Base-by-base conservation (phyloP, 2,329 filamentous ascomycete species). In the Neonectria coccinea region DNA sequence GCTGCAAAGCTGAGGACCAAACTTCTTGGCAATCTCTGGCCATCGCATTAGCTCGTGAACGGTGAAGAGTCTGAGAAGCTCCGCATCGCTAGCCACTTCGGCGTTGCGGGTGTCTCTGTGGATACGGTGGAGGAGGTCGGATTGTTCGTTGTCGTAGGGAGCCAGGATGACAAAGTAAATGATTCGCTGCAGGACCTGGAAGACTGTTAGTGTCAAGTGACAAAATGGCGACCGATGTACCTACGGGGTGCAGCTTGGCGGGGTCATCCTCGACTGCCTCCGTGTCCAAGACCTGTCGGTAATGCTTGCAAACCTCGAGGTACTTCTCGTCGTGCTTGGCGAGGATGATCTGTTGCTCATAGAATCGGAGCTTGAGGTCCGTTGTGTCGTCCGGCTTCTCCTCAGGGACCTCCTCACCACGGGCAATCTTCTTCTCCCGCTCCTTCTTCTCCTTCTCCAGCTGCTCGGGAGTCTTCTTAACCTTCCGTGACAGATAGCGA, bases 311-410 rank as follows among this genome's bases (percentile, higher is more conserved):
- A 36, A 91, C 95, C 68, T 98, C 95, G 36, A 99, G 89, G 76
- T 99, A 99, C 81, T 97, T 97, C 83, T 94, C 89, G 70, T 99
- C 96, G 75, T 99, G 94, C 86, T 97, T 98, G 61, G 96, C 93
- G 57, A 99, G 85, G 51, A 89, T 91, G 76, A 99, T 97, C 82
- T 99, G 96, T 79, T 98, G 96, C 82, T 97, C 94, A 82, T 97
- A 99, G 83, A 94, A 99, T 70, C 89, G 89, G 72, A 99, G 86
- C 86, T 99, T 99, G 71, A 99, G 83, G 78, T 98, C 96, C 53
- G 96, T 98, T 54, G 97, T 94, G 80, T 98, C 94, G 71, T 97
- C 94, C 72, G 91, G 88, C 70, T 89, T 87, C 78, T 91, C 92
- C 69, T 92, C 87, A 1, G 92, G 89, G 27, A 93, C 91, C 73